Percentiles rank a stretch among this genome's conserved stretches.
Conservation (phyloP, 1,284 basidiomycete genomes). For the Trichosporon ovoides region DNA sequence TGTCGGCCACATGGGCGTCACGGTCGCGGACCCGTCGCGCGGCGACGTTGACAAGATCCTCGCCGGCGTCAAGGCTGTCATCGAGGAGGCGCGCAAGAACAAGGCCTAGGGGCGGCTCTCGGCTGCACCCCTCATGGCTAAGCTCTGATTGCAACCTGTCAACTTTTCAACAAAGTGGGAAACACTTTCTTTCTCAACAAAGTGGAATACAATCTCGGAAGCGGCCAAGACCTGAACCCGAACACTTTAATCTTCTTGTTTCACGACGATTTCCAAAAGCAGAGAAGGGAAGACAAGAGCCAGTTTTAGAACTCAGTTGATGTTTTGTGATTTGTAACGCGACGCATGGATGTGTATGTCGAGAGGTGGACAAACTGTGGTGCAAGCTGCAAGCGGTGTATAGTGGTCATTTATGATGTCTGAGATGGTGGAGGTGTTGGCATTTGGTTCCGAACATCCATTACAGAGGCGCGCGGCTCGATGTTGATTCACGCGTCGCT, state of each 20-base stretch:
- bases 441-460: not conserved
- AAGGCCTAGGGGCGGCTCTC: constrained; percentile 5
- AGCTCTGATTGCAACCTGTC: constrained; percentile 3
- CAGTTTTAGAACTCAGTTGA: not conserved
- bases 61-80: constrained; percentile 58
- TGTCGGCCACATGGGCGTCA: constrained; percentile 79
- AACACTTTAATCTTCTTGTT: not conserved
- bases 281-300: not conserved
- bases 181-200: constrained; percentile 4
- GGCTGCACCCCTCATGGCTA: constrained; percentile 4
- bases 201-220: constrained; percentile 1
- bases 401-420: not conserved
- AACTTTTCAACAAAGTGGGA: constrained; percentile 7
- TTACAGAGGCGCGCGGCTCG: constrained; percentile 1
- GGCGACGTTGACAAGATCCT: constrained; percentile 75
- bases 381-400: not conserved
- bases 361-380: not conserved
- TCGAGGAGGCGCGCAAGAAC: constrained; percentile 45
- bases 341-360: constrained; percentile 2
- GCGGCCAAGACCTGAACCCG: not conserved
- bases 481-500: constrained; percentile 2
- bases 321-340: constrained; percentile 5
- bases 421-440: not conserved
- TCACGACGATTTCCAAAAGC: not conserved
- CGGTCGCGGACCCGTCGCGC: constrained; percentile 63